Percentiles rank a stretch among this genome's conserved stretches.
phyloP scores from a whole-genome alignment of 352 stramenopile species.

The Phytophthora pluvialis region DNA sequence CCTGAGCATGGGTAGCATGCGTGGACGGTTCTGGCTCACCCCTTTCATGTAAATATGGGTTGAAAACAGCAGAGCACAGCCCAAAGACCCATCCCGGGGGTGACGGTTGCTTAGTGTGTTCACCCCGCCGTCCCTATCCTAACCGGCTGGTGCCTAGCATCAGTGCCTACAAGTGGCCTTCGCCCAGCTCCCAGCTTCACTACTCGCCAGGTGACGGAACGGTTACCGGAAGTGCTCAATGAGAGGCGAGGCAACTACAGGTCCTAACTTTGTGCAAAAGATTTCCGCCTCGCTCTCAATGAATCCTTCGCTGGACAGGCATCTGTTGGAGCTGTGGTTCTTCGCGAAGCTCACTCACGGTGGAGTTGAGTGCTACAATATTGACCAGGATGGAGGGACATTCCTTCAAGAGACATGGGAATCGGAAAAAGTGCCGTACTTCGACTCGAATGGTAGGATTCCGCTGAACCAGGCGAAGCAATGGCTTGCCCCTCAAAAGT shows the following conservation, averaged over 20 bases:
- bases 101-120: background rate
- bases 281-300: background rate
- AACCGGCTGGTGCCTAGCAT: too few species aligned
- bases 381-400: background rate
- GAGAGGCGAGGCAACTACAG: too few species aligned
- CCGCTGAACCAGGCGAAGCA: background rate
- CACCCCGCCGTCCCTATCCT: too few species aligned
- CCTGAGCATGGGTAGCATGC: too few species aligned
- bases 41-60: too few species aligned
- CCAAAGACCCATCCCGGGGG: too few species aligned
- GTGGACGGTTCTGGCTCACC: too few species aligned
- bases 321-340: slow-evolving; percentile 4
- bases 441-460: background rate
- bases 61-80: too few species aligned
- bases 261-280: background rate
- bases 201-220: too few species aligned
- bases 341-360: slow-evolving; percentile 2
- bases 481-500: background rate
- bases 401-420: background rate
- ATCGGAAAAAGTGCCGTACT: background rate
- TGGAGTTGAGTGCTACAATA: background rate
- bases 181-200: too few species aligned
- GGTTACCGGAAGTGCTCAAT: too few species aligned
- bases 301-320: background rate
- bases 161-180: too few species aligned